Conservation (phyloP, 805 yeast genomes). For the Zygotorulaspora sp. region DNA sequence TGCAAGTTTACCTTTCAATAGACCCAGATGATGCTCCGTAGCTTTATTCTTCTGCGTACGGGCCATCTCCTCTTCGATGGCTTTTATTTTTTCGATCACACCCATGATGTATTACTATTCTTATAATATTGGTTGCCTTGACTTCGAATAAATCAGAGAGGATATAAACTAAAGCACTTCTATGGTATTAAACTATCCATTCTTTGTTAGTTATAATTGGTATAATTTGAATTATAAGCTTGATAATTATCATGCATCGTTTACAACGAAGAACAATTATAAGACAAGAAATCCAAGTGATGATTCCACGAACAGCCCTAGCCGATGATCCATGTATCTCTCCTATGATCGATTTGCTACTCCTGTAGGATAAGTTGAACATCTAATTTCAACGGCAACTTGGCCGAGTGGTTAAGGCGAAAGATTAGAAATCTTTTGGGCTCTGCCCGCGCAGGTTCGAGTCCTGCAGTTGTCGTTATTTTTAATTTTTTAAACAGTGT, state of each 20-base stretch:
- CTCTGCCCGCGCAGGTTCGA: slow-evolving; percentile 63
- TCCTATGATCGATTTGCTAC: neutral
- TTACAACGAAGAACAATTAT: no score
- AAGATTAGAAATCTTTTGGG: slow-evolving; percentile 59
- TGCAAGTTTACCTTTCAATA: slow-evolving; percentile 91
- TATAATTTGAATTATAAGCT: no score
- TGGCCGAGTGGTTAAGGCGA: slow-evolving; percentile 69
- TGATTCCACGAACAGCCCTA: no score
- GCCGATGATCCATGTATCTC: no score
- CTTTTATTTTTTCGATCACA: slow-evolving; percentile 66
- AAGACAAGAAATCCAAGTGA: no score
- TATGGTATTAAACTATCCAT: no score
- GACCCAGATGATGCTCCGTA: slow-evolving; percentile 93
- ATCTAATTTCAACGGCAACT: slow-evolving; percentile 35
- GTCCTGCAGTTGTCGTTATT: slow-evolving; percentile 66
- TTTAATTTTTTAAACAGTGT: slow-evolving; percentile 21
- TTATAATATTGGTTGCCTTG: neutral
- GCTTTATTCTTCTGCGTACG: slow-evolving; percentile 97
- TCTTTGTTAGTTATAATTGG: no score
- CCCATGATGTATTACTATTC: slow-evolving; percentile 24
- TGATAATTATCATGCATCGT: no score
- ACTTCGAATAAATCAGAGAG: neutral
- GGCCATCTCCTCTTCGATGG: slow-evolving; percentile 88
- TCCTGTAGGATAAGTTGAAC: no score
- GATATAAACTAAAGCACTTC: neutral